Evolutionary conservation across 23 red algal species (phyloP).

Genomic region (Cyanidioschyzon merolae): DNA sequence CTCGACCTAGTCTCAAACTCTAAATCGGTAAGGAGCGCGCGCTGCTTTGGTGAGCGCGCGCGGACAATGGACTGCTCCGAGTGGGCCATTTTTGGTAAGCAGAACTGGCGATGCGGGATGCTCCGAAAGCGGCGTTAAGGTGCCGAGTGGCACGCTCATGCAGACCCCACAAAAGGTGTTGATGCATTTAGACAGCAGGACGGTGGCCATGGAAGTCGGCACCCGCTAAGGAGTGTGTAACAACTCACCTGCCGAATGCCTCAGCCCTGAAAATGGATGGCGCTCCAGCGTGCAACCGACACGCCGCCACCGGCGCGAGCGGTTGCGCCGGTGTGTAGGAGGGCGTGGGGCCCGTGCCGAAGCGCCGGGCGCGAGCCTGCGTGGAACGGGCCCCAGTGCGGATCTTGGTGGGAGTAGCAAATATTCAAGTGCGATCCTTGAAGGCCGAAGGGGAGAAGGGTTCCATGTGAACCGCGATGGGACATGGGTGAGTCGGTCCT

Average conservation of each 20-base stretch:
- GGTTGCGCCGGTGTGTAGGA: slow-evolving; percentile 44
- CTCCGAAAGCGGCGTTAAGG: slow-evolving; percentile 71
- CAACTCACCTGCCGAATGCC: slow-evolving; percentile 97
- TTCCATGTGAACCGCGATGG: slow-evolving; percentile 89
- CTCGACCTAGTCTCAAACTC: slow-evolving; percentile 81
- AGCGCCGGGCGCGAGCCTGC: slow-evolving; percentile 36
- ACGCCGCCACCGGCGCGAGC: slow-evolving; percentile 45
- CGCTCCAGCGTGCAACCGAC: slow-evolving; percentile 73
- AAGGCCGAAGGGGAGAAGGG: slow-evolving; percentile 95
- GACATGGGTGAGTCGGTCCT: slow-evolving; percentile 46
- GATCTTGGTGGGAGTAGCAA: slow-evolving; percentile 92
- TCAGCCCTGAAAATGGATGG: slow-evolving; percentile 98
- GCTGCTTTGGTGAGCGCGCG: slow-evolving; percentile 15
- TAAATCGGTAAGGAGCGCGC: slow-evolving; percentile 68
- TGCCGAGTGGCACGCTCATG: slow-evolving; percentile 53
- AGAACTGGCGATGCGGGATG: slow-evolving; percentile 92
- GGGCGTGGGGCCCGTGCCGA: slow-evolving; percentile 50
- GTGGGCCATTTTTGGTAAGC: slow-evolving; percentile 93
- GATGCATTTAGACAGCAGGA: slow-evolving; percentile 78
- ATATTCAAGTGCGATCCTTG: slow-evolving; percentile 90
- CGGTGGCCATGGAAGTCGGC: slow-evolving; percentile 86
- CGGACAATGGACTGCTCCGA: slow-evolving; percentile 19
- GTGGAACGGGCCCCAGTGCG: slow-evolving; percentile 82
- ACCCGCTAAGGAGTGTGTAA: slow-evolving; percentile 84
- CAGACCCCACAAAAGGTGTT: slow-evolving; percentile 71